Percentiles rank a stretch among this genome's conserved stretches.
Conservation (phyloP, 148 eudicot genomes). For the Diospyros lotus region DNA sequence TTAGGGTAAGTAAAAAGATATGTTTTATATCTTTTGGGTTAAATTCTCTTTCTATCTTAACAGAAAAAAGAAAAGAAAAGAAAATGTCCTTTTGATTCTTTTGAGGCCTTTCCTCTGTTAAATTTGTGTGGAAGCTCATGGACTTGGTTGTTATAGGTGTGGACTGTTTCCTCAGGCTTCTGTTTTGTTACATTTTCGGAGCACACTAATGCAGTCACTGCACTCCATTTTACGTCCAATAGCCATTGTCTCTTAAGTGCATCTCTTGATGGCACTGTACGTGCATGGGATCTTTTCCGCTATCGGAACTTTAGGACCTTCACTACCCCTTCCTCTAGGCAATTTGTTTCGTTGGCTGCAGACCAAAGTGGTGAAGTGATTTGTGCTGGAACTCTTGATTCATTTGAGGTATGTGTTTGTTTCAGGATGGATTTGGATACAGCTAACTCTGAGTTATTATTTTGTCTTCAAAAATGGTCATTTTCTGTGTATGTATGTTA, state of each 20-base stretch:
- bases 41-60: no score
- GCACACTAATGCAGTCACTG: constrained; percentile 96
- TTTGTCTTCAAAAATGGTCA: constrained; percentile 10
- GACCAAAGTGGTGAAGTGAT: constrained; percentile 99
- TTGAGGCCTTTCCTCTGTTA: not conserved
- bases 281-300: constrained; percentile 93
- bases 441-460: not conserved
- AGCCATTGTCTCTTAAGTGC: constrained; percentile 90
- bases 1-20: no score
- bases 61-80: no score
- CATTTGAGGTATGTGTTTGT: constrained; percentile 71
- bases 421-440: constrained; percentile 4
- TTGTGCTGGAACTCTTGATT: constrained; percentile 98
- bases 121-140: not conserved
- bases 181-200: constrained; percentile 93
- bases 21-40: no score
- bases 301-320: constrained; percentile 92
- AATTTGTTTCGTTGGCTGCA: constrained; percentile 86
- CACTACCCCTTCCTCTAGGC: constrained; percentile 88
- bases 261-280: constrained; percentile 95
- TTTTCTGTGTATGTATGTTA: constrained; percentile 20
- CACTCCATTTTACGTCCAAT: constrained; percentile 79
- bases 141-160: constrained; percentile 53
- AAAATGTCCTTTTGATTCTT: not conserved
- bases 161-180: constrained; percentile 91